Base-by-base conservation (phyloP, 768 basidiomycete genomes). In the Leccinum subgranulosum region DNA sequence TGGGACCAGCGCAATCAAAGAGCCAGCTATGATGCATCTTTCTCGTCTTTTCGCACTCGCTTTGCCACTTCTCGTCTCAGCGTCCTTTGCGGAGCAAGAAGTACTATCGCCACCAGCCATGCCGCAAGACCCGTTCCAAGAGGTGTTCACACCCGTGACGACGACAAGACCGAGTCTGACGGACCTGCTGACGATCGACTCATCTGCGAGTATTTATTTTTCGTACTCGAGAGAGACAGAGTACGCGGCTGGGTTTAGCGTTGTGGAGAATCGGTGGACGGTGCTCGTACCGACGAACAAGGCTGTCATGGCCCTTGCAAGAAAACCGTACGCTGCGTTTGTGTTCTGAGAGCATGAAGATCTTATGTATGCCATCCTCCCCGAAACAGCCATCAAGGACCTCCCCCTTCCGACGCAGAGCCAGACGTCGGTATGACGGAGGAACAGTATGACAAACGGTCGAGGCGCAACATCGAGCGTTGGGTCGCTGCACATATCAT, bases 401-500 rank as follows among this genome's bases (percentile, higher is more conserved):
- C 82, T 10, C 64, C 63, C 8, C 59, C 72, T 6, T 56, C 65
- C 12, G 21, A 25, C 23, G 23, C 12, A 0, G 76, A 79, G 23
- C 77, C 76, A n/a, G 77, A 73, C 1, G 74, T 84, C 25, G 73
- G 79, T n/a, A 77, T 92, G 10, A 78, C 86, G 2, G 86, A 92
- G 56, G 74, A 85, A 54, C 84, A 91, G 62, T 84, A 81, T 39
- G 86, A 93, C 55, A 73, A 73, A 11, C 67, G 17, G 19, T 82
- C 85, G 7, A 85, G 76, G 73, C 74, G 73, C 62, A 90, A 93
- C 63, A 88, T 95, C 12, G 81, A 86, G 63, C 79, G 78, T 51
- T 96, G 93, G 90, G 79, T 95, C 0, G 83, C 85, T 1, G 87
- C 87, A 3, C 94, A 94, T 66, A 84, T 95, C 58, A 81, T 96